phyloP scores from a whole-genome alignment of 257 asterid species.

The Nyctanthes arbortristis region DNA sequence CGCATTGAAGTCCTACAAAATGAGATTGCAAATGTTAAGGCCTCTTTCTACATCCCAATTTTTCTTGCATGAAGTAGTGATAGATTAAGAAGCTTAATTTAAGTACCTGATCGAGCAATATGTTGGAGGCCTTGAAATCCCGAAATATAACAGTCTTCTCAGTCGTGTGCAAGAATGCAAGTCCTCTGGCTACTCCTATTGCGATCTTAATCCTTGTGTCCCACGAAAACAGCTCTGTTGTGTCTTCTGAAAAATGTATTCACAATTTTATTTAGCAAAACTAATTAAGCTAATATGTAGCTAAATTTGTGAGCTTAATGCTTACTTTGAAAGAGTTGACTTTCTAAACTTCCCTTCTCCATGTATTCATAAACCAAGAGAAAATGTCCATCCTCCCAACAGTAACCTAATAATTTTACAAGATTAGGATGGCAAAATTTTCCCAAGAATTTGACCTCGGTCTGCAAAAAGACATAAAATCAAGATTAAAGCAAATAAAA shows the following conservation, averaged over 20 bases:
- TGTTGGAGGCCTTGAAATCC: slow-evolving; percentile 21
- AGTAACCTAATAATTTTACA: slow-evolving; percentile 15
- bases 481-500: background rate
- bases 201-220: slow-evolving; percentile 18
- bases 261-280: background rate
- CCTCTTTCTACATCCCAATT: no score
- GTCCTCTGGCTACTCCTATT: no score
- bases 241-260: background rate
- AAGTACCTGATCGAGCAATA: slow-evolving; percentile 24
- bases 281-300: background rate
- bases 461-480: slow-evolving; percentile 1
- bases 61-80: background rate
- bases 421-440: slow-evolving; percentile 23
- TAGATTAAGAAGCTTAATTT: background rate
- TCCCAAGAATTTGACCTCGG: slow-evolving; percentile 17
- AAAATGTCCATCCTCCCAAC: slow-evolving; percentile 8
- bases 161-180: no score
- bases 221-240: slow-evolving; percentile 12
- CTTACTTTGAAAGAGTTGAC: background rate
- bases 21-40: background rate
- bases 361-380: slow-evolving; percentile 23
- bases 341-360: slow-evolving; percentile 19
- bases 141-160: no score
- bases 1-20: slow-evolving; percentile 18
- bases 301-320: no score